Base-by-base conservation (phyloP, 176 grass and related monocot species). In the Hyparrhenia diplandra region DNA sequence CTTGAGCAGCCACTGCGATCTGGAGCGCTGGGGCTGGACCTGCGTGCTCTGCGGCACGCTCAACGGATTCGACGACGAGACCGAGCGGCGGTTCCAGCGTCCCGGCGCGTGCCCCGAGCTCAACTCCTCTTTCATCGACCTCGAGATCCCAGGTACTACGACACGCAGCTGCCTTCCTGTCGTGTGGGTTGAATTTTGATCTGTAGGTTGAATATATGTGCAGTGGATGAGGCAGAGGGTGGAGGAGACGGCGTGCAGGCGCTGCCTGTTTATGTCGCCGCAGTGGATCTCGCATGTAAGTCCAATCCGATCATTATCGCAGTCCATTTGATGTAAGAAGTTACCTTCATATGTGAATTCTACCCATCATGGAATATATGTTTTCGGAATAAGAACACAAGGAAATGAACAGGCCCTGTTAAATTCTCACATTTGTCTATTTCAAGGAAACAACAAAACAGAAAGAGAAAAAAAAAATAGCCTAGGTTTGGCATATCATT, bases 211-310 rank as follows among this genome's bases (percentile, higher is more conserved):
- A 27, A 78, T 85, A 77, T 85, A 85, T 72, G 21, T 76, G 86
- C 80, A 90, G 90, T n/a, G n/a, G n/a, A 98, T 80, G 96, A 76
- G 13, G 82, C 76, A 63, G 89, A n/a, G 32, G 71, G 45, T 42
- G 89, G 54, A 78, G 86, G 77, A n/a, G 80, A 80, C 2, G 87
- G 71, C 46, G 80, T 83, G 35, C 73, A 69, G 59, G 90, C 96
- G 54, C 89, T 89, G 30, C 96, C 96, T 18, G 96, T 99, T 39
- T 99, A 99, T 86, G 96, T 99, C 9, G 93, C 96, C 2, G 90
- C 90, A 1, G 96, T 99, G 81, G 96, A 99, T 88, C 87, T 99
- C 13, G 86, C 84, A 54, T 99, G 93, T 96, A 93, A 93, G 89
- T 86, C 16, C 5, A 77, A 10, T 28, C 8, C 11, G 66, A 54